phyloP scores from a whole-genome alignment of 495 filamentous ascomycete genomes.

The Penicillium cataractarum region DNA sequence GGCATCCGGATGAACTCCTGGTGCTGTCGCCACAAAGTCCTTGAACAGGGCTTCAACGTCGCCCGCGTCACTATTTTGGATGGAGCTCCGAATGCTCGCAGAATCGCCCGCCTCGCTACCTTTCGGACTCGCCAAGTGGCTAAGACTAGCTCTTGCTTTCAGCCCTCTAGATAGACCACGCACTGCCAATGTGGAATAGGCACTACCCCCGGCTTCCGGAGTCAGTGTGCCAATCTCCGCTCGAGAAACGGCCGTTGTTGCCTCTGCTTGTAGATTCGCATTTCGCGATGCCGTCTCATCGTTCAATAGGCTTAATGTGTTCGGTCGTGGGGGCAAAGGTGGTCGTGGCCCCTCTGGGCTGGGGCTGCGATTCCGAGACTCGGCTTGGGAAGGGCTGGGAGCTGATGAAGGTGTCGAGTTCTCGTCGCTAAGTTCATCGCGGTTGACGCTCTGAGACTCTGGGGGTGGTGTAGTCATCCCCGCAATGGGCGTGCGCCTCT shows the following conservation, averaged over 20 bases:
- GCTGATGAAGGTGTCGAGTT: conserved; percentile 6
- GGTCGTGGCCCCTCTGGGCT: conserved; percentile 53
- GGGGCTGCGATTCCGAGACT: conserved; percentile 25
- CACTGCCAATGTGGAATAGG: conserved; percentile 54
- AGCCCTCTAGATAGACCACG: conserved; percentile 41
- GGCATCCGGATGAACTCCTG: conserved; percentile 27
- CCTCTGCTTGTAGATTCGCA: conserved; percentile 64
- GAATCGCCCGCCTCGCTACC: conserved; percentile 74
- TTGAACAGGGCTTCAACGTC: conserved; percentile 85
- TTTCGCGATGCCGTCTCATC: conserved; percentile 40
- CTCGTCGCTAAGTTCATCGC: conserved; percentile 17
- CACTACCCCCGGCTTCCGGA: conserved; percentile 66
- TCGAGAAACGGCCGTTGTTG: conserved; percentile 81
- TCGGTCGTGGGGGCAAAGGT: conserved; percentile 72
- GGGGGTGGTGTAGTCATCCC: conserved; percentile 28
- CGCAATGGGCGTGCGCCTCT: conserved; percentile 32
- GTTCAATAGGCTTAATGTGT: conserved; percentile 45
- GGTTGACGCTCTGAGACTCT: conserved; percentile 17
- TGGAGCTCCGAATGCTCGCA: conserved; percentile 80
- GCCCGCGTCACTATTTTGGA: conserved; percentile 70
- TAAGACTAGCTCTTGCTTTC: conserved; percentile 47
- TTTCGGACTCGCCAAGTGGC: conserved; percentile 49
- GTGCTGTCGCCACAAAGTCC: conserved; percentile 53
- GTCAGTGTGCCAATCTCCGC: conserved; percentile 75
- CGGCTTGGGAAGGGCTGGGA: conserved; percentile 8